A percentile compares a stretch with the other conserved stretches of the same genome.
Conservation (phyloP, 768 basidiomycete species). For the Lactarius evosmus region DNA sequence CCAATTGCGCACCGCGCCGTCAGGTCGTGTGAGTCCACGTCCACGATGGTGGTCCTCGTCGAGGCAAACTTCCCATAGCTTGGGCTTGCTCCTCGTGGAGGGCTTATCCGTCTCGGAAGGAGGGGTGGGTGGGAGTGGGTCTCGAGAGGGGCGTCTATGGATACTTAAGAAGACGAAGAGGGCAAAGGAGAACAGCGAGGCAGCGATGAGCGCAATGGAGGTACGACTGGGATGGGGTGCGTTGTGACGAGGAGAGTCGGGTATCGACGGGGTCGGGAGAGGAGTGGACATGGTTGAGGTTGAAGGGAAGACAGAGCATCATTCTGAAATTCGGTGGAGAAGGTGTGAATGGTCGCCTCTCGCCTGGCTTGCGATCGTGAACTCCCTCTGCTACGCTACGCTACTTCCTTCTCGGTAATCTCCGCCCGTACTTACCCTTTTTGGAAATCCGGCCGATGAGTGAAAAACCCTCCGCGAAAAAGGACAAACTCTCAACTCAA, state of each 20-base stretch:
- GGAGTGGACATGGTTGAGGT: constrained; percentile 6
- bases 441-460: neutral
- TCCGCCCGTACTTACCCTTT: neutral
- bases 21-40: neutral
- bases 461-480: neutral
- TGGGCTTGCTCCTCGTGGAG: neutral
- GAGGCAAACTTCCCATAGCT: constrained; percentile 21
- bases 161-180: constrained; percentile 1
- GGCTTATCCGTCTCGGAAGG: neutral
- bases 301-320: neutral
- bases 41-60: neutral
- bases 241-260: neutral
- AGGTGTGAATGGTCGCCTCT: neutral
- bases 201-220: constrained; percentile 1
- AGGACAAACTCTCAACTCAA: neutral
- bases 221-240: neutral
- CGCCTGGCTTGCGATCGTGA: too few species aligned
- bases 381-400: too few species aligned
- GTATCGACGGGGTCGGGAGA: neutral
- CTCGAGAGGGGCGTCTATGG: neutral
- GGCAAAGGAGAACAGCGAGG: neutral
- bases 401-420: too few species aligned
- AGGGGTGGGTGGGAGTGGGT: neutral
- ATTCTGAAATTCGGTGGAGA: neutral
- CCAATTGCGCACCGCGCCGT: constrained; percentile 4